Evolutionary conservation across 352 stramenopile genomes (phyloP).

Genomic region (Phytophthora gonapodyides): DNA sequence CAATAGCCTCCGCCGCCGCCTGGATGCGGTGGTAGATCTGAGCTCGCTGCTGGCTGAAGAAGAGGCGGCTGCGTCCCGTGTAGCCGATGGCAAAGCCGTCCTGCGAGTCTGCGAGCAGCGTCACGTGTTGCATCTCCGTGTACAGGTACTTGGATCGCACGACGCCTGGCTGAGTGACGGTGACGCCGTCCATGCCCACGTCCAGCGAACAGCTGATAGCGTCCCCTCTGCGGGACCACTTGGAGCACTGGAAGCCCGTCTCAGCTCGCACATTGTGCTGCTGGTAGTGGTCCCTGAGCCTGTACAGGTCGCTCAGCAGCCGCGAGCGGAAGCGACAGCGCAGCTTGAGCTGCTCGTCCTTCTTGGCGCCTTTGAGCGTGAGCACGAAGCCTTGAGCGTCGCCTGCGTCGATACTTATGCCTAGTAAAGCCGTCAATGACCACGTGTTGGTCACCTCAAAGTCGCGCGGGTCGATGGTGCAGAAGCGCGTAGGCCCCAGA

Average conservation of each 20-base stretch:
- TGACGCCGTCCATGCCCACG: conserved; percentile 63
- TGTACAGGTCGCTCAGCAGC: conserved; percentile 80
- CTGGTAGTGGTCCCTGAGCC: conserved; percentile 63
- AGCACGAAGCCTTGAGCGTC: conserved; percentile 69
- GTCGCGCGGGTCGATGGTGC: conserved; percentile 84
- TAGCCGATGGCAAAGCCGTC: conserved; percentile 75
- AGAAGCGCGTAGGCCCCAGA: conserved; percentile 79
- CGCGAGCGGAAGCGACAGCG: conserved; percentile 76
- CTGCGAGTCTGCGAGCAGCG: conserved; percentile 52
- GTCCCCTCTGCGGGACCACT: conserved; percentile 60
- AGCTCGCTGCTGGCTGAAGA: conserved; percentile 67
- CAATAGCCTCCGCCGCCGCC: conserved; percentile 58
- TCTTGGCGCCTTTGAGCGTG: conserved; percentile 72
- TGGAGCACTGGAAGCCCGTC: conserved; percentile 60
- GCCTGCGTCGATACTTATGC: conserved; percentile 59
- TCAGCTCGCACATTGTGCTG: conserved; percentile 36
- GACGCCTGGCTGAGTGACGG: conserved; percentile 39
- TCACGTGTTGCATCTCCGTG: conserved; percentile 81
- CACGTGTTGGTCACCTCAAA: conserved; percentile 91
- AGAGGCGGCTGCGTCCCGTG: conserved; percentile 63
- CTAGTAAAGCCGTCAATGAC: conserved; percentile 61
- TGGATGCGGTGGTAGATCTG: conserved; percentile 64
- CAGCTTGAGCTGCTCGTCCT: conserved; percentile 84
- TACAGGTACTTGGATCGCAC: conserved; percentile 81
- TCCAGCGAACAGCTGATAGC: conserved; percentile 57